Base-by-base conservation (phyloP, 352 stramenopile species). In the Phytopythium boreale region DNA sequence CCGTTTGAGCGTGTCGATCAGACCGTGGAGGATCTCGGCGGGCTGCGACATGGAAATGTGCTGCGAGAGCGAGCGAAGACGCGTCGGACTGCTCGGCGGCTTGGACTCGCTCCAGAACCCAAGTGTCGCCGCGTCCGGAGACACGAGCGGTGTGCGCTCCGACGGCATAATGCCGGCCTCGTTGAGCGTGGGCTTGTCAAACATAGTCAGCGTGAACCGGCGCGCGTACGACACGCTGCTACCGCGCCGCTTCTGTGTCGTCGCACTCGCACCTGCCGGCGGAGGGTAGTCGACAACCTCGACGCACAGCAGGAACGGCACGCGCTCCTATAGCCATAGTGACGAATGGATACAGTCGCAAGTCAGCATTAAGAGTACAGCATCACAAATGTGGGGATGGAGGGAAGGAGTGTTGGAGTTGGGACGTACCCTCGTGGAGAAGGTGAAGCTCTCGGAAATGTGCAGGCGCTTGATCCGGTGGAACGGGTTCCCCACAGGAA, bases 91-190 rank as follows among this genome's bases (percentile, higher is more conserved):
- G 34, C 59, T 70, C 17, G 66, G 53, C 27, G 77, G 82, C 41
- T 88, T 86, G 11, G 80, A 84, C 52, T 92, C 82, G 53, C 86
- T 95, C 86, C 86, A 95, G 61, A 95, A 95, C 20, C 86, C 86
- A 3, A 94, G 73, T 55, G 81, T 83, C 3, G 76, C 66, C 19
- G 82, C 79, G 15, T 93, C 81, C 9, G 81, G 79, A 7, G 80
- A 91, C 56, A 77, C 70, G 36, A 79, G 71, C 15, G 77, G 74
- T 9, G 71, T 70, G 10, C 74, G 76, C 24, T 85, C 75, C 1
- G 79, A 62, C 24, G 72, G 56, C 12, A 67, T 64, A 27, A 70
- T 63, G 27, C 66, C 61, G 51, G 71, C 61, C 20, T 82, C 74
- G 41, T 67, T 77, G 4, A 77, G 75, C 15, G 67, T 79, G 10